phyloP scores from a whole-genome alignment of 2,329 filamentous ascomycete genomes.

The Trichoderma sp. region DNA sequence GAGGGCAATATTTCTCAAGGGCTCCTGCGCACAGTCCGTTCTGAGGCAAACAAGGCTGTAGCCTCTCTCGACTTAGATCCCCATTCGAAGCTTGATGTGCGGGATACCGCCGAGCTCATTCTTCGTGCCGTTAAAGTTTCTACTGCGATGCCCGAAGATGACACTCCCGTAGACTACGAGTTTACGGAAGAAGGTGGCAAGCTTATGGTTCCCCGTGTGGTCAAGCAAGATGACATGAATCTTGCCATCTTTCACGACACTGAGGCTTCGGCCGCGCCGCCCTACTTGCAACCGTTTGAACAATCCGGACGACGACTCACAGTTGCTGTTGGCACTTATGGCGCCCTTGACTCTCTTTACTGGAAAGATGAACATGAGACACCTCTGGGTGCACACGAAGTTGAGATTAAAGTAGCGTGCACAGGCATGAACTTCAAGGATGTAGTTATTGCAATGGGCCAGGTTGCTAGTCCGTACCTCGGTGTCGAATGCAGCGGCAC shows the following conservation, averaged over 20 bases:
- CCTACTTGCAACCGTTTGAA: slow-evolving; percentile 39
- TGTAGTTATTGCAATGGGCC: slow-evolving; percentile 43
- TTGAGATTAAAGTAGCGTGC: slow-evolving; percentile 45
- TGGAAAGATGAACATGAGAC: slow-evolving; percentile 37
- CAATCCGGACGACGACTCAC: slow-evolving; percentile 35
- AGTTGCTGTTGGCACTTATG: slow-evolving; percentile 40
- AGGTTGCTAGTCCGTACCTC: slow-evolving; percentile 34
- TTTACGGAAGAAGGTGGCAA: slow-evolving; percentile 31
- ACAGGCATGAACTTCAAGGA: slow-evolving; percentile 49
- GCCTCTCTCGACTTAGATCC: slow-evolving; percentile 48
- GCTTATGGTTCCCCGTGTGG: slow-evolving; percentile 32
- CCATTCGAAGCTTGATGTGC: slow-evolving; percentile 30
- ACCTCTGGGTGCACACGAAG: slow-evolving; percentile 35
- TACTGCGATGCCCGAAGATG: slow-evolving; percentile 23
- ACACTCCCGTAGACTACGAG: slow-evolving; percentile 29
- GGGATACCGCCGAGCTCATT: slow-evolving; percentile 35
- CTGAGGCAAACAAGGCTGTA: slow-evolving; percentile 45
- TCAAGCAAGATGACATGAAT: slow-evolving; percentile 30
- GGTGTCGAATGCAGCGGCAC: slow-evolving; percentile 43
- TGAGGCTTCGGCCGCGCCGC: slow-evolving; percentile 25
- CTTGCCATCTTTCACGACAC: slow-evolving; percentile 30
- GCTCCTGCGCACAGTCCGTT: slow-evolving; percentile 45
- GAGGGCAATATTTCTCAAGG: slow-evolving; percentile 46
- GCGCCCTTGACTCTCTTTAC: slow-evolving; percentile 41
- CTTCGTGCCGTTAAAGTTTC: slow-evolving; percentile 29